Evolutionary conservation across 441 rosid genomes (phyloP), one percentile per base, ranked within the genome.

Genomic region (Croton laevigatus): DNA sequence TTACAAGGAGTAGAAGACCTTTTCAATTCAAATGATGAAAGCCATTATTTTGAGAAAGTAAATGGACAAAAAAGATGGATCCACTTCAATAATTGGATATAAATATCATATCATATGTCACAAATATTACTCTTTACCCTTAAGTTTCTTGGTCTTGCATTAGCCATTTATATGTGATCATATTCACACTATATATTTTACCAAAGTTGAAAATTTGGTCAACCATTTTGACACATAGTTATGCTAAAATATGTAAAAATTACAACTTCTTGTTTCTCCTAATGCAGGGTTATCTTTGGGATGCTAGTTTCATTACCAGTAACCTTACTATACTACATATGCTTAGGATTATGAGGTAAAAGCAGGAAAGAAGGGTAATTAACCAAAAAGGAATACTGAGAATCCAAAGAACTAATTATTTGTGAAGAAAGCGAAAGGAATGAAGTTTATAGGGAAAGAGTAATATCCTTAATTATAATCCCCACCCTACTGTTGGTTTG

Each of bases 271-370:
- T 20, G 46, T 27, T 71, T 63, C 34, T 71, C 5, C 5, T 59
- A 70, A 75, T 73, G 74, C 92, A 89, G 95, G 87, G 95, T 89
- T 13, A 89, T 87, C 55, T 89, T 89, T 70, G 95, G 95, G 32
- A 89, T 89, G 95, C 62, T 89, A 70, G 90, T 89, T 66, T 86
- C 95, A 7, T 80, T 89, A 70, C 95, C 92, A 5, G 88, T 89
- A 52, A 87, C 92, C 4, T 81, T 89, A 44, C 84, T 89, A 69
- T 89, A 89, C 66, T 89, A 89, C 78, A 77, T 86, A 36, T 76
- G 83, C 57, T 66, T 87, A 72, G 90, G 90, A 70, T 74, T 87
- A 65, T 86, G 79, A 83, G 37, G 7, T 59, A 62, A 12, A 16
- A 13, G 19, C 1, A 6, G 57, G 5, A 45, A 36, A 38, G 36